A percentile compares a stretch with the other conserved stretches of the same genome.
Evolutionary conservation across 441 rosid species (phyloP).

Genomic region (Croton setiger): DNA sequence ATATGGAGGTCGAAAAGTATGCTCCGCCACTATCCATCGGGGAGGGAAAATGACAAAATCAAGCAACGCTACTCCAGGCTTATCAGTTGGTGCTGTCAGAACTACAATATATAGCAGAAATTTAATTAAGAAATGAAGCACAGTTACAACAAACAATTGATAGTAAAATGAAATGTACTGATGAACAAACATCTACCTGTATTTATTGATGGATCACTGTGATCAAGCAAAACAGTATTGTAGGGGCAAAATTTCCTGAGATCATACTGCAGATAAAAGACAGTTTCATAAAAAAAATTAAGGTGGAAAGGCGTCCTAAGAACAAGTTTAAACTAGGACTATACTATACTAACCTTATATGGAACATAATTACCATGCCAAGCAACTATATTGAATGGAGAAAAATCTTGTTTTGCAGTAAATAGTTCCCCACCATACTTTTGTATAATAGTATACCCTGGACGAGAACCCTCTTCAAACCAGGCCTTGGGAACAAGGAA

Average conservation of each 20-base stretch:
- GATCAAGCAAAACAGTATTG: conserved; percentile 87
- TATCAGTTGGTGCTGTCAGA: conserved; percentile 95
- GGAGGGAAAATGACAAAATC: conserved; percentile 97
- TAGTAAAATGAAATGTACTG: background rate
- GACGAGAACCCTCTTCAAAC: conserved; percentile 67
- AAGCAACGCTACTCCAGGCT: conserved; percentile 91
- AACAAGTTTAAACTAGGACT: background rate
- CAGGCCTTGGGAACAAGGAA: conserved; percentile 84
- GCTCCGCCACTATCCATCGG: conserved; percentile 94
- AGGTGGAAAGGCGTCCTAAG: background rate
- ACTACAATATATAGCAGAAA: conserved; percentile 43
- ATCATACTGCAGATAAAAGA: conserved; percentile 60
- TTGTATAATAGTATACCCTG: conserved; percentile 66
- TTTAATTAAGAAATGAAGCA: conserved; percentile 18
- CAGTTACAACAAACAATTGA: background rate
- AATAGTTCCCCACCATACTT: conserved; percentile 89
- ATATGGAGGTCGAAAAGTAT: conserved; percentile 94
- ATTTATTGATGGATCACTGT: conserved; percentile 88
- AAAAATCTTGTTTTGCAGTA: conserved; percentile 86
- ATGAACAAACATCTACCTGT: conserved; percentile 46
- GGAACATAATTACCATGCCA: conserved; percentile 99
- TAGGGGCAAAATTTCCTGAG: conserved; percentile 88
- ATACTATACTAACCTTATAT: conserved; percentile 55
- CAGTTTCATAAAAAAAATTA: background rate
- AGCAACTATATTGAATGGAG: conserved; percentile 94